phyloP scores from a whole-genome alignment of 306 rosid species.

The Cucumis hystrix region DNA sequence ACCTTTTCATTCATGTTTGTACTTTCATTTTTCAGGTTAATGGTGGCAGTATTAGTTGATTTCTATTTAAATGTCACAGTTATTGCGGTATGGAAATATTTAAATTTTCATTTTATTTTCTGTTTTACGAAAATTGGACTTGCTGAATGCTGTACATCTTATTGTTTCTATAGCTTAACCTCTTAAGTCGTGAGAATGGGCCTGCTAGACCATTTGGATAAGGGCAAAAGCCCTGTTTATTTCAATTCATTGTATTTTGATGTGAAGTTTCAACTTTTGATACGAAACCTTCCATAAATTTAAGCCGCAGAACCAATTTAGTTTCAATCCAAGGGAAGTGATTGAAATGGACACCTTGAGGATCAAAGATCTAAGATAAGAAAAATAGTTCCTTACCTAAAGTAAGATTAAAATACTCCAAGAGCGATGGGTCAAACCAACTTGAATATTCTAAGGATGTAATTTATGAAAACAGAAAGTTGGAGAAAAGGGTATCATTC shows the following conservation, averaged over 20 bases:
- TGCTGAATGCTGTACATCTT: neutral
- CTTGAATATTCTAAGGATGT: neutral
- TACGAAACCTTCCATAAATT: neutral
- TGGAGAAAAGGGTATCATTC: neutral
- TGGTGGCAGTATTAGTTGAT: conserved; percentile 63
- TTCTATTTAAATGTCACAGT: conserved; percentile 54
- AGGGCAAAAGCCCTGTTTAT: neutral
- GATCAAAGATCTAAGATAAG: neutral
- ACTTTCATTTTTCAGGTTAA: conserved; percentile 40
- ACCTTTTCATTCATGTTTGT: neutral
- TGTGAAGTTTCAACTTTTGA: neutral
- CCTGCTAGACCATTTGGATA: neutral
- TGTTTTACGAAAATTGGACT: neutral
- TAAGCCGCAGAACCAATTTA: neutral
- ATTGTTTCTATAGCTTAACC: neutral
- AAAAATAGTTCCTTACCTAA: neutral
- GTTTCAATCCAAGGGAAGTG: neutral
- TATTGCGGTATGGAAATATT: conserved; percentile 36
- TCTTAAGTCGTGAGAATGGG: neutral
- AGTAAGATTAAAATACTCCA: too few species aligned
- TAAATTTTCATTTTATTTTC: neutral
- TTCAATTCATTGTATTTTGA: neutral
- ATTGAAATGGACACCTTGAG: neutral
- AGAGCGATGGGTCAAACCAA: neutral
- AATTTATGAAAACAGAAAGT: neutral